Base-by-base conservation (phyloP, 2,329 filamentous ascomycete genomes). In the Scytalidium lignicola region DNA sequence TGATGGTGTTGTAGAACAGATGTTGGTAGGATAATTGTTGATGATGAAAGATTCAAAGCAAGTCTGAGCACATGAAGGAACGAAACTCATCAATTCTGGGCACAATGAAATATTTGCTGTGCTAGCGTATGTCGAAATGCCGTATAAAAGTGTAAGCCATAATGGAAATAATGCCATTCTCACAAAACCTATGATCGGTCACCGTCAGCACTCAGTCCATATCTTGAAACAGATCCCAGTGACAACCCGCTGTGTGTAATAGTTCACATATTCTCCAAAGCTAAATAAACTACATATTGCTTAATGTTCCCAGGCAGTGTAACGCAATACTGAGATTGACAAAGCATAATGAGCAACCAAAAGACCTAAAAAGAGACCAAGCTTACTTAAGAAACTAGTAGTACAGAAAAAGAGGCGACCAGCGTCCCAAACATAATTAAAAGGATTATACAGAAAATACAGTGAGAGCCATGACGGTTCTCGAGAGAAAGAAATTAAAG, bases 21-120 rank as follows among this genome's bases (percentile, higher is more conserved):
- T 61, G 44, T 64, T 66, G 18, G 63, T 58, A 29, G 73, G 72
- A 60, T 80, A 87, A 63, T 85, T 82, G 53, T 72, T 68, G n/a
- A 66, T 63, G 56, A 89, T 69, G 58, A 88, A 89, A 9, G 75
- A 75, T 53, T 74, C 60, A 57, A 90, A 74, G 63, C 86, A 90
- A 40, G 65, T 57, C 53, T 73, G 67, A 3, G 83, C 82, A 60
- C 85, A 88, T 28, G 47, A 23, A 23, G 63, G 62, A 55, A 65
- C 51, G 43, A 63, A 59, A 49, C 55, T 58, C 45, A 54, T 61
- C 21, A 65, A 43, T 42, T 64, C 57, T 45, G 56, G 32, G 18
- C 58, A 52, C 22, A 65, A 55, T 32, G 52, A 55, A 26, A 48
- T 53, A 39, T 47, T 51, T 13, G 50, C 41, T 18, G 56, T 54